A percentile compares a stretch with the other conserved stretches of the same genome.
Conservation (phyloP, 2,329 filamentous ascomycete genomes). For the Pseudocercospora crystallina region DNA sequence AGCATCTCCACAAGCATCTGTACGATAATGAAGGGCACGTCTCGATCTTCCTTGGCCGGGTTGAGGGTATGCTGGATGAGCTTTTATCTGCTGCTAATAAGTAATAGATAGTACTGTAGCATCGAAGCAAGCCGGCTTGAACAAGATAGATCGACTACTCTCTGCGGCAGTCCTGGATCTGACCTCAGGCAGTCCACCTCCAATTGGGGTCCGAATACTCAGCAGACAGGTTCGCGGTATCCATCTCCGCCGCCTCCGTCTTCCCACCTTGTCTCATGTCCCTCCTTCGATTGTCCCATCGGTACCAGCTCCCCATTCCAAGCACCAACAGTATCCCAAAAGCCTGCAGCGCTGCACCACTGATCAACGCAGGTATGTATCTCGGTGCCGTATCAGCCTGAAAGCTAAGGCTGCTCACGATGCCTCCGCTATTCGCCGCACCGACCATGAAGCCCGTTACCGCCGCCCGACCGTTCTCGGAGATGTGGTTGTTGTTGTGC, state of each 20-base stretch:
- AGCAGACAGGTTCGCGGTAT: neutral
- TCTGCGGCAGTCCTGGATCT: too few relatives aligned
- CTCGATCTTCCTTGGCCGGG: too few relatives aligned
- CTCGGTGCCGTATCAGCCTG: neutral
- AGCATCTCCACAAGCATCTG: too few relatives aligned
- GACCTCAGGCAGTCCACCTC: neutral
- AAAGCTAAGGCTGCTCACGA: conserved; percentile 3
- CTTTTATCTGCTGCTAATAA: too few relatives aligned
- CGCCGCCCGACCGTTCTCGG: neutral
- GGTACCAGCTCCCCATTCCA: neutral
- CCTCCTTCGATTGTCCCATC: neutral
- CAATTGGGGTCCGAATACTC: neutral
- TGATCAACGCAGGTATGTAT: neutral
- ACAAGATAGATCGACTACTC: too few relatives aligned
- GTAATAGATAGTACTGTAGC: too few relatives aligned
- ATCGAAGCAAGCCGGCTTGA: too few relatives aligned
- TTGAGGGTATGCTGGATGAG: too few relatives aligned
- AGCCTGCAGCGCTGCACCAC: neutral
- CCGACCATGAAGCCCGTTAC: conserved; percentile 1
- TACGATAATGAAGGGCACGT: too few relatives aligned
- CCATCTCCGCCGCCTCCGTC: neutral
- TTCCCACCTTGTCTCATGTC: neutral
- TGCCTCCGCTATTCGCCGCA: neutral
- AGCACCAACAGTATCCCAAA: neutral
- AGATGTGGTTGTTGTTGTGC: conserved; percentile 4